Base-by-base conservation (phyloP, 306 rosid species). In the Morella rubra region DNA sequence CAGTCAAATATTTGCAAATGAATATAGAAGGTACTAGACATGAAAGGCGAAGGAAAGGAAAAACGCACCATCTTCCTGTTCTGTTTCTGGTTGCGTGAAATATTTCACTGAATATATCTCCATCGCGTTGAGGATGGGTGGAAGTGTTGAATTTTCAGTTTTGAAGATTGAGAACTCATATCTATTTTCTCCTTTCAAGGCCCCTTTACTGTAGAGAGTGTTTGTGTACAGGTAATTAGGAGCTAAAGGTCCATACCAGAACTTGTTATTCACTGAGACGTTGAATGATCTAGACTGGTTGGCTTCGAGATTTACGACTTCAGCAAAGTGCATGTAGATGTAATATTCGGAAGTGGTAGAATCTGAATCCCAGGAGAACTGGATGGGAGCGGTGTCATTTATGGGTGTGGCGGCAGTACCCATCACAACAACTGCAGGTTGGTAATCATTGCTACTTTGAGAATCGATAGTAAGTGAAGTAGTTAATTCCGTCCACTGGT, bases 41-140 rank as follows among this genome's bases (percentile, higher is more conserved):
- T 27, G 2, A 27, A 27, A 27, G 32, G 49, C 5, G 8, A 1
- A 19, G 22, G 40, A 5, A 41, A 22, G 18, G 32, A 64, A 19
- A 27, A 56, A 7, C 71, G 1, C 79, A 87, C 89, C 87, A 72
- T 87, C 82, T 62, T 52, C 70, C 24, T 76, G 81, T 13, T 75
- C 14, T 8, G 91, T 81, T 70, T 79, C 71, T 24, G 76, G 6
- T 81, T 78, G 81, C 37, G 60, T 40, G 75, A 83, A 46, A 72
- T 81, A 53, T 51, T 9, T 62, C 0, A 70, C 74, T 0, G 8
- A 14, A 58, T 78, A 83, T 65, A 66, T 0, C 87, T 87, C 91
- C 68, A 83, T 0, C 19, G 84, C 91, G 22, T 83, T 87, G 61
- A 83, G 4, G 53, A 78, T 71, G 7, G 89, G 89, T 27, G 89